Evolutionary conservation across 352 stramenopile genomes (phyloP).

Genomic region (Phytopythium cucurbitacearum): DNA sequence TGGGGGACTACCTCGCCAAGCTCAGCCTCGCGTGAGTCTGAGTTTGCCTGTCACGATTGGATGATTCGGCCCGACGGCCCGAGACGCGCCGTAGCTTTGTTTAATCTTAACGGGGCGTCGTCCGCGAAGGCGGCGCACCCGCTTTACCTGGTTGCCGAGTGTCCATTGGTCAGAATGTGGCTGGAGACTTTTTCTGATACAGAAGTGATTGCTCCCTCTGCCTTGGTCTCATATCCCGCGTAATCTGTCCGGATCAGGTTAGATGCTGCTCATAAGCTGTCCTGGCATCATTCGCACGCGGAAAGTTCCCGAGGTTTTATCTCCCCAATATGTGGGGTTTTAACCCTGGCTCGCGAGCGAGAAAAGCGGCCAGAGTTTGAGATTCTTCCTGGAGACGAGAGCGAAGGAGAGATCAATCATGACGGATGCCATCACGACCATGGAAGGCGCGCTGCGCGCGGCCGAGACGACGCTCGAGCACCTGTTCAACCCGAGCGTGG

Average conservation of each 20-base stretch:
- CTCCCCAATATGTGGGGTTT: not conserved
- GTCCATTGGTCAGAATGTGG: too few species aligned
- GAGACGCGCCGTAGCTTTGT: too few species aligned
- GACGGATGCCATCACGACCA: conserved; percentile 84
- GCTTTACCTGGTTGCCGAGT: too few species aligned
- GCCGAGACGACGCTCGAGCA: conserved; percentile 90
- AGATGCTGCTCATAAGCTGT: not conserved
- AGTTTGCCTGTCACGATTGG: not conserved
- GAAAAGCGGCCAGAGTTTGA: not conserved
- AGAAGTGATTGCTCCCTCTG: too few species aligned
- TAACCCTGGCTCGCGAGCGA: not conserved
- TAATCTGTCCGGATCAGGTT: not conserved
- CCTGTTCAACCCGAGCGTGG: conserved; percentile 85
- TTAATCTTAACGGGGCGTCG: too few species aligned
- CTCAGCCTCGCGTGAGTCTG: conserved; percentile 39
- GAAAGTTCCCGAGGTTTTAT: not conserved
- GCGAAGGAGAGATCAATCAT: conserved; percentile 12
- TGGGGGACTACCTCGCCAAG: conserved; percentile 60
- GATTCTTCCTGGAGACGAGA: not conserved
- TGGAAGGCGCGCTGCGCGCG: conserved; percentile 88
- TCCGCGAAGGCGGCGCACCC: too few species aligned
- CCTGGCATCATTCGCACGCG: too few species aligned
- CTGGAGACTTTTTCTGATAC: too few species aligned
- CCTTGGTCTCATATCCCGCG: too few species aligned
- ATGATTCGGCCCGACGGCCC: not conserved